Percentiles rank a stretch among this genome's conserved stretches.
phyloP scores from a whole-genome alignment of 768 basidiomycete species.

The Amanita polypyramis region DNA sequence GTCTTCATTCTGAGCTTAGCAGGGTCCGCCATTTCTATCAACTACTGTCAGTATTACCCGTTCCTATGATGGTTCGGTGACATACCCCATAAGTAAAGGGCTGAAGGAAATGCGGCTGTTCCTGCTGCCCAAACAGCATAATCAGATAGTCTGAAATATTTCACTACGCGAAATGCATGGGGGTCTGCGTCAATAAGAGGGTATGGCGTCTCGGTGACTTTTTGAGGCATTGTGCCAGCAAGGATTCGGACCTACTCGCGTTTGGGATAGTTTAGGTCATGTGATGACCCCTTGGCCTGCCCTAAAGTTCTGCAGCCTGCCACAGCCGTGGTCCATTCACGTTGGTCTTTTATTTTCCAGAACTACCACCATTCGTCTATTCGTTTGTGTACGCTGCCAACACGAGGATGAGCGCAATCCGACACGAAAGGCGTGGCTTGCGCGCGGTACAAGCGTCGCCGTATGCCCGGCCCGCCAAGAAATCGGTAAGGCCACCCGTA shows the following conservation, averaged over 20 bases:
- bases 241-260: not conserved
- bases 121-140: constrained; percentile 75
- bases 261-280: constrained; percentile 13
- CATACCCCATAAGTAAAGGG: constrained; percentile 76
- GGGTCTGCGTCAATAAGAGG: constrained; percentile 95
- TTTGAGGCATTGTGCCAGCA: constrained; percentile 30
- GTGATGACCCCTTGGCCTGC: constrained; percentile 21
- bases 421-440: constrained; percentile 30
- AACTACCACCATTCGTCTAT: constrained; percentile 8
- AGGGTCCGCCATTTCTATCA: constrained; percentile 40
- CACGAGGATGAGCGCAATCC: constrained; percentile 45
- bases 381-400: constrained; percentile 6
- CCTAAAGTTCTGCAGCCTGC: constrained; percentile 18
- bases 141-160: constrained; percentile 84
- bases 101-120: constrained; percentile 75
- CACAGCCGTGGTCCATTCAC: constrained; percentile 13
- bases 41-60: not conserved
- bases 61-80: constrained; percentile 6
- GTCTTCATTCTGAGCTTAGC: constrained; percentile 27
- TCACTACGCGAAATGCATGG: constrained; percentile 74
- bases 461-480: constrained; percentile 39
- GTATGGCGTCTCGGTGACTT: constrained; percentile 51
- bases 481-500: constrained; percentile 31
- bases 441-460: constrained; percentile 37
- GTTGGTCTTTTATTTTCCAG: constrained; percentile 11